These are phyloP conservation scores for Phytophthora syringae DNA, from an alignment of 352 stramenopile species.

Conservation along the genomic window DNA sequence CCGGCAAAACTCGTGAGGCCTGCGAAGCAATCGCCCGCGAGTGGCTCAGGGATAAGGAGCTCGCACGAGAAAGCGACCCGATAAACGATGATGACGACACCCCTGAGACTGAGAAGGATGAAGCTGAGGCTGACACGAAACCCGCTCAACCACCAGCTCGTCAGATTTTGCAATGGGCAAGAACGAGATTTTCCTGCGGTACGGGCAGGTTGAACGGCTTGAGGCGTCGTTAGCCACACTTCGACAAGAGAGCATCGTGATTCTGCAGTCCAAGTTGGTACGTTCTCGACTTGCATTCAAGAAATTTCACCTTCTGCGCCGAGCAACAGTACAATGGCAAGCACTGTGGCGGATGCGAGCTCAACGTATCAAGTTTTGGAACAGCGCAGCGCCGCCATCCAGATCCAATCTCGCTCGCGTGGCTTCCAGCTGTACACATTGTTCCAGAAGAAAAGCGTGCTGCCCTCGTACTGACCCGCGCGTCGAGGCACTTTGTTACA, in stretches of 20 bases:
- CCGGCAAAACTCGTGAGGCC: slow-evolving; percentile 34
- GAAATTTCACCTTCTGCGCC: slow-evolving; percentile 51
- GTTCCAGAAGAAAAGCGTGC: slow-evolving; percentile 44
- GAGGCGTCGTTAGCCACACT: slow-evolving; percentile 54
- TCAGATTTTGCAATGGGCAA: slow-evolving; percentile 71
- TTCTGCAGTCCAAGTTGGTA: slow-evolving; percentile 60
- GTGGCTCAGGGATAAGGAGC: slow-evolving; percentile 54
- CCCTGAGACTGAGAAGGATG: slow-evolving; percentile 30
- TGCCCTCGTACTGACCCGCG: slow-evolving; percentile 44
- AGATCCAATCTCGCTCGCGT: slow-evolving; percentile 49
- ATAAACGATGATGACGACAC: slow-evolving; percentile 16
- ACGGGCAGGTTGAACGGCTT: slow-evolving; percentile 78
- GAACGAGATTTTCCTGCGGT: slow-evolving; percentile 80
- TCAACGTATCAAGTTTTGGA: slow-evolving; percentile 45
- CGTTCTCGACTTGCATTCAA: slow-evolving; percentile 43
- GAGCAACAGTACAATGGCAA: slow-evolving; percentile 49
- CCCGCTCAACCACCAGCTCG: slow-evolving; percentile 9
- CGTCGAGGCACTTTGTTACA: slow-evolving; percentile 47
- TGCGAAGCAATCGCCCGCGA: slow-evolving; percentile 58
- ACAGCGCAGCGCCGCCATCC: slow-evolving; percentile 22
- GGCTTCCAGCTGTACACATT: slow-evolving; percentile 31
- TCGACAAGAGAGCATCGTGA: slow-evolving; percentile 52
- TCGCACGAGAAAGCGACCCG: slow-evolving; percentile 4
- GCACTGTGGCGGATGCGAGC: slow-evolving; percentile 60
- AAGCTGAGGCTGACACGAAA: slow-evolving; percentile 12